Percentiles rank a stretch among this genome's conserved stretches.
Evolutionary conservation across 805 yeast species (phyloP).

Genomic region (Tanozyma kutaoensis): DNA sequence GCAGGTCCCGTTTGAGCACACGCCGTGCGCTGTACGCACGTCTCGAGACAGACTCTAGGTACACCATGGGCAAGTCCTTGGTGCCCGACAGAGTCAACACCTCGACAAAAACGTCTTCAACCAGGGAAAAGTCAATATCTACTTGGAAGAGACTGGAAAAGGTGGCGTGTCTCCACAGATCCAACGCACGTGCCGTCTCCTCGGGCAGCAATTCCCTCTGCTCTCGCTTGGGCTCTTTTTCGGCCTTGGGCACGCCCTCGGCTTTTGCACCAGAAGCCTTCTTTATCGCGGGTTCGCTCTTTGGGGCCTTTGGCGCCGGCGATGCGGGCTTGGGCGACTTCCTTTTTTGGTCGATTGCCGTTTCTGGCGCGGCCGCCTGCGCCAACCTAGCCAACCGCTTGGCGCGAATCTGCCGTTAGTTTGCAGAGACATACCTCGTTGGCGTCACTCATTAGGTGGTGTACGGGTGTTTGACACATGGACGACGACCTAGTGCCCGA

Average conservation of each 20-base stretch:
- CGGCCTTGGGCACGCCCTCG: not conserved
- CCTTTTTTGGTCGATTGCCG: no score
- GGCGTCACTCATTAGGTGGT: conserved; percentile 7
- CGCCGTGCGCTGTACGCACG: conserved; percentile 28
- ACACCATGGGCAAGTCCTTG: conserved; percentile 27
- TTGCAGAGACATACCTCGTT: conserved; percentile 6
- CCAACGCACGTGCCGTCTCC: not conserved
- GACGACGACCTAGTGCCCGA: conserved; percentile 54
- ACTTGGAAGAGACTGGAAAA: conserved; percentile 2
- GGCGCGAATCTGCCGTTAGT: conserved; percentile 25
- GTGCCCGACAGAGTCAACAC: conserved; percentile 31
- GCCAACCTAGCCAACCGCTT: conserved; percentile 40
- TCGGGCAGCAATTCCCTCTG: not conserved
- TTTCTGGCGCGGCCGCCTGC: conserved; percentile 1
- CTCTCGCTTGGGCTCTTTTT: conserved; percentile 1
- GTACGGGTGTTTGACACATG: not conserved
- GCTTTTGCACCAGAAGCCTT: no score
- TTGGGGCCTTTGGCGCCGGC: conserved; percentile 1
- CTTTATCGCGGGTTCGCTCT: not conserved
- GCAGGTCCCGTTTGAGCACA: conserved; percentile 25
- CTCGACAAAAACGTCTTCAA: conserved; percentile 44
- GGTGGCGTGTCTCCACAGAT: conserved; percentile 1
- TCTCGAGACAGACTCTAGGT: conserved; percentile 32
- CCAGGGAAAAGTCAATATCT: conserved; percentile 15
- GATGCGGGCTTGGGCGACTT: conserved; percentile 1